A percentile compares a stretch with the other conserved stretches of the same genome.
Conservation (phyloP, 768 basidiomycete genomes). For the Leccinum rimulosum region DNA sequence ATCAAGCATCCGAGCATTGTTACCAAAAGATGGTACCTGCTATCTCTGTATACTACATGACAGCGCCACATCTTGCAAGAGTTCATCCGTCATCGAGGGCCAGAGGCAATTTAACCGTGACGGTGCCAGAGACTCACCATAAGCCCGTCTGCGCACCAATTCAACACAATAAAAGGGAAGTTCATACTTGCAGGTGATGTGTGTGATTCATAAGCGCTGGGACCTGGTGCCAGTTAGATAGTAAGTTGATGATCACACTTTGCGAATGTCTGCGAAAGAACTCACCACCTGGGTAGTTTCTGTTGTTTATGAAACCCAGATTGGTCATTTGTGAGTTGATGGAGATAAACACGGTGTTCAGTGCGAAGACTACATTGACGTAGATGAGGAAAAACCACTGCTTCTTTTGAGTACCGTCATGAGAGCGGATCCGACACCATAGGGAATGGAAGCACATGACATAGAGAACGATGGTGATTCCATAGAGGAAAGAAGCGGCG, state of each 20-base stretch:
- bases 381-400: slow-evolving; percentile 31
- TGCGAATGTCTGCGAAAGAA: not conserved
- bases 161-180: slow-evolving; percentile 25
- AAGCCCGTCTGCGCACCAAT: slow-evolving; percentile 30
- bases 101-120: not conserved
- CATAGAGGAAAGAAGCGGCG: slow-evolving; percentile 27
- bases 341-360: slow-evolving; percentile 28
- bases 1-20: slow-evolving; percentile 18
- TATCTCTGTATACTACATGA: slow-evolving; percentile 31
- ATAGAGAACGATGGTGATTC: slow-evolving; percentile 25
- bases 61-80: slow-evolving; percentile 31
- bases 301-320: slow-evolving; percentile 29
- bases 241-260: not conserved
- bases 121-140: slow-evolving; percentile 23
- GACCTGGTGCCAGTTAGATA: slow-evolving; percentile 16
- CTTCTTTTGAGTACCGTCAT: slow-evolving; percentile 6
- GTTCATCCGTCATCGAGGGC: not conserved
- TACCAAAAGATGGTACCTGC: slow-evolving; percentile 17
- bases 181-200: slow-evolving; percentile 28
- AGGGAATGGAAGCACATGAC: slow-evolving; percentile 29
- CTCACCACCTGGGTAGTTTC: slow-evolving; percentile 32
- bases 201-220: slow-evolving; percentile 22
- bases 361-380: slow-evolving; percentile 26
- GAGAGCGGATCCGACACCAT: slow-evolving; percentile 22
- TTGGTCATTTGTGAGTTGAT: slow-evolving; percentile 25